Percentiles rank a stretch among this genome's conserved stretches.
Evolutionary conservation across 2,329 filamentous ascomycete genomes (phyloP).

Genomic region (Leptographium wingfieldii): DNA sequence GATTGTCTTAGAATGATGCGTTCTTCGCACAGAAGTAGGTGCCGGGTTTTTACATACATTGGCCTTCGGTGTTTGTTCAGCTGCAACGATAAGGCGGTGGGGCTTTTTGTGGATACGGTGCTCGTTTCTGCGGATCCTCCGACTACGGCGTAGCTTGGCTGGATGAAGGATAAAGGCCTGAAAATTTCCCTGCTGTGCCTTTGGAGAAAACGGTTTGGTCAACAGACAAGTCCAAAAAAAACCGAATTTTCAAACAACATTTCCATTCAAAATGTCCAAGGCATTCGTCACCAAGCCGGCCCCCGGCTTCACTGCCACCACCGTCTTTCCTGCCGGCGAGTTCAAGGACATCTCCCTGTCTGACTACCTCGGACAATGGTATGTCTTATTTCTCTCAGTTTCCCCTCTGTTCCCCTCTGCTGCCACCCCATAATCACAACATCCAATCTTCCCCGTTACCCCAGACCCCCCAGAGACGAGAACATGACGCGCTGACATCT

Average conservation of each 20-base stretch:
- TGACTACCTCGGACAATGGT: constrained; percentile 36
- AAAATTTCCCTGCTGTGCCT: neutral
- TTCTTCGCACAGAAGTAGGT: neutral
- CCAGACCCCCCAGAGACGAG: neutral
- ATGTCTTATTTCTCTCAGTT: constrained; percentile 5
- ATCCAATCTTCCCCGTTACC: neutral
- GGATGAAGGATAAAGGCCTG: neutral
- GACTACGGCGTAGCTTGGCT: neutral
- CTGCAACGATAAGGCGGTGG: neutral
- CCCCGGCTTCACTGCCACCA: constrained; percentile 35
- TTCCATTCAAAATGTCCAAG: constrained; percentile 23
- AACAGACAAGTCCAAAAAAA: neutral
- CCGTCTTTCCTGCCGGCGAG: constrained; percentile 34
- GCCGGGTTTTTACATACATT: neutral
- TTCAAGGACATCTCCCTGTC: constrained; percentile 33
- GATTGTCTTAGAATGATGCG: neutral
- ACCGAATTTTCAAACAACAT: neutral
- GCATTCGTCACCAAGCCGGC: constrained; percentile 36
- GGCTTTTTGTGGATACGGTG: neutral
- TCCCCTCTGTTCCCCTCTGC: neutral
- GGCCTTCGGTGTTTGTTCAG: neutral
- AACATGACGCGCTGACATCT: neutral
- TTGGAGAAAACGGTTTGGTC: neutral
- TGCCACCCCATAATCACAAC: neutral
- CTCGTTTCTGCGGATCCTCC: neutral